These are phyloP conservation scores for Diospyros kaki DNA, from an alignment of 148 eudicot species.

Conservation along the genomic window DNA sequence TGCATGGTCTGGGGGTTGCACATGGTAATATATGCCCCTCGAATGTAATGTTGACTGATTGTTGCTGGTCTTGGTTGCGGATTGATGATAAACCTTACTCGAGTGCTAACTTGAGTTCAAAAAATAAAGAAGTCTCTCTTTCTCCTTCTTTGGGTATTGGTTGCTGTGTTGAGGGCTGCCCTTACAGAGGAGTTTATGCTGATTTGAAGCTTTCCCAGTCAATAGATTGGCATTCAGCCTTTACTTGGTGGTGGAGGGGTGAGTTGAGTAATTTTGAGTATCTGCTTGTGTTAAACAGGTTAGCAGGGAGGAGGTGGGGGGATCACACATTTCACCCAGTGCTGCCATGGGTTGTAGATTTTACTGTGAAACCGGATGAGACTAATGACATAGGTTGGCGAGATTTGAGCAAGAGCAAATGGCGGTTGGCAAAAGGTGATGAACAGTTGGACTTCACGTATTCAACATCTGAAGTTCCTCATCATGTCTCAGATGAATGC, in stretches of 20 bases:
- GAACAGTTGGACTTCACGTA: slow-evolving; percentile 97
- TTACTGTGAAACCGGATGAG: slow-evolving; percentile 75
- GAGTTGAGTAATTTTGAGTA: slow-evolving; percentile 89
- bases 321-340: slow-evolving; percentile 93
- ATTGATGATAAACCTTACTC: slow-evolving; percentile 42
- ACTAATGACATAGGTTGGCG: slow-evolving; percentile 70
- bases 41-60: slow-evolving; percentile 51
- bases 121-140: slow-evolving; percentile 20
- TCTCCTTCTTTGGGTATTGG: slow-evolving; percentile 13
- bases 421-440: slow-evolving; percentile 99
- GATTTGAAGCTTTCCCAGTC: slow-evolving; percentile 51
- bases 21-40: slow-evolving; percentile 79
- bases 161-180: slow-evolving; percentile 41
- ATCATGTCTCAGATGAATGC: slow-evolving; percentile 97
- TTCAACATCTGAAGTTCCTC: slow-evolving; percentile 91
- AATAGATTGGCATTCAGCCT: slow-evolving; percentile 64
- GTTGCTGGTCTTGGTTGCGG: slow-evolving; percentile 82
- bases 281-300: slow-evolving; percentile 72
- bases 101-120: slow-evolving; percentile 21
- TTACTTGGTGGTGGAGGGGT: slow-evolving; percentile 82
- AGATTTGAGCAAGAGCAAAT: slow-evolving; percentile 90
- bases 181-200: slow-evolving; percentile 55
- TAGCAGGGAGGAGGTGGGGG: slow-evolving; percentile 99
- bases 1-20: slow-evolving; percentile 75
- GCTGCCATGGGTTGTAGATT: slow-evolving; percentile 99